phyloP scores from a whole-genome alignment of 805 yeast genomes.

The Ogataea populi-albae region DNA sequence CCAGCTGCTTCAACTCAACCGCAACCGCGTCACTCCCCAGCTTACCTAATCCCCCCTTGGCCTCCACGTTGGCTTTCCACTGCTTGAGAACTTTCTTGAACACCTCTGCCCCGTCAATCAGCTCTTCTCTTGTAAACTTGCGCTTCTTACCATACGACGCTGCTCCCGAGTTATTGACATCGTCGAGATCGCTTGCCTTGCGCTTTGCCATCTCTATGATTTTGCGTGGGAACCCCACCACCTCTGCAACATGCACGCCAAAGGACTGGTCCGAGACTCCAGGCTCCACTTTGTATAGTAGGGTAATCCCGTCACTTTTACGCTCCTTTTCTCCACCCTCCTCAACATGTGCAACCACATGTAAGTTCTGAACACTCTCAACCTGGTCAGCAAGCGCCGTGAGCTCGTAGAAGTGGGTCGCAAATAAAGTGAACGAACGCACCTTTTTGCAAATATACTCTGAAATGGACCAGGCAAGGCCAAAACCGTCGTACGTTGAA shows the following conservation, averaged over 20 bases:
- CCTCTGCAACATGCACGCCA: constrained; percentile 97
- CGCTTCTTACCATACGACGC: constrained; percentile 42
- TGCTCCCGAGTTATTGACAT: constrained; percentile 38
- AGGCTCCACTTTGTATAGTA: constrained; percentile 89
- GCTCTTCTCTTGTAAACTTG: constrained; percentile 51
- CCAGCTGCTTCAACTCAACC: constrained; percentile 36
- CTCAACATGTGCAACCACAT: constrained; percentile 90
- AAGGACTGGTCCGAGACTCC: constrained; percentile 96
- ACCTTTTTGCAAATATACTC: constrained; percentile 73
- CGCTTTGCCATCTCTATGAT: constrained; percentile 94
- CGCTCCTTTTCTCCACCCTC: constrained; percentile 37
- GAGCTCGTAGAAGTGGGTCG: constrained; percentile 96
- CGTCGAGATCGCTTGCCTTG: constrained; percentile 84
- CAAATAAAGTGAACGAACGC: constrained; percentile 81
- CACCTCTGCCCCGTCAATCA: constrained; percentile 50
- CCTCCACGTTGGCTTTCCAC: constrained; percentile 50
- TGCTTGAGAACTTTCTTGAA: constrained; percentile 48
- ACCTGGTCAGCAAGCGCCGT: constrained; percentile 70
- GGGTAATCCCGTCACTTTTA: constrained; percentile 66
- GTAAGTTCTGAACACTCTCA: constrained; percentile 71
- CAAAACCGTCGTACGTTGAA: constrained; percentile 94
- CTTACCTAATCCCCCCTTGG: constrained; percentile 41
- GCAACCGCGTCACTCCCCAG: constrained; percentile 43
- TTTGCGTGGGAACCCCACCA: constrained; percentile 87
- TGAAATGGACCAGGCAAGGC: constrained; percentile 94